Evolutionary conservation across 1,139 yeast genomes (phyloP).

Genomic region (Hansenula anomala): DNA sequence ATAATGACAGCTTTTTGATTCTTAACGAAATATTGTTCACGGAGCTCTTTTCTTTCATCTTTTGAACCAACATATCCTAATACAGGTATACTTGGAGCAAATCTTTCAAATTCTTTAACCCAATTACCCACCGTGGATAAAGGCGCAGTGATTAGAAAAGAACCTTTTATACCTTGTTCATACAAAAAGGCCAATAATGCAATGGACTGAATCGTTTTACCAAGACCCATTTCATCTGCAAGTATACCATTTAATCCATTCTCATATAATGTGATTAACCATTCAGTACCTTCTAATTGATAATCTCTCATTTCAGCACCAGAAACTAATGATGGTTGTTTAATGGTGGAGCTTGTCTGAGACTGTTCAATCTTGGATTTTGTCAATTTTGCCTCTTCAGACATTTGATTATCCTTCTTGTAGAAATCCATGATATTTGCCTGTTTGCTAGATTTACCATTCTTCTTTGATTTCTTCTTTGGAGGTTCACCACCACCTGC

Average conservation of each 20-base stretch:
- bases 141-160: slow-evolving; percentile 85
- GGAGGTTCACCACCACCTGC: slow-evolving; percentile 17
- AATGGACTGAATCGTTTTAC: slow-evolving; percentile 87
- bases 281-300: slow-evolving; percentile 85
- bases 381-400: slow-evolving; percentile 13
- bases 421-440: slow-evolving; percentile 23
- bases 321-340: slow-evolving; percentile 62
- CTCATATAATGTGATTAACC: slow-evolving; percentile 84
- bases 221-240: slow-evolving; percentile 97
- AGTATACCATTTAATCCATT: slow-evolving; percentile 92
- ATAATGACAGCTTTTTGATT: slow-evolving; percentile 42
- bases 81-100: slow-evolving; percentile 68
- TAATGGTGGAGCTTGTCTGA: slow-evolving; percentile 16
- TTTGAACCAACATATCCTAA: slow-evolving; percentile 66
- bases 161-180: slow-evolving; percentile 79
- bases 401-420: slow-evolving; percentile 6
- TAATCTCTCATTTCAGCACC: slow-evolving; percentile 76
- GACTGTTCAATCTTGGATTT: slow-evolving; percentile 16
- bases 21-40: slow-evolving; percentile 29
- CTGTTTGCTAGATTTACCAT: slow-evolving; percentile 2
- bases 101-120: slow-evolving; percentile 63
- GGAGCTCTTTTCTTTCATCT: slow-evolving; percentile 41
- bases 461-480: slow-evolving; percentile 17
- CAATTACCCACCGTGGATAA: slow-evolving; percentile 84
- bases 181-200: slow-evolving; percentile 70